A percentile compares a stretch with the other conserved stretches of the same genome.
Evolutionary conservation across 768 basidiomycete species (phyloP).

Genomic region (Naematelia encephala): DNA sequence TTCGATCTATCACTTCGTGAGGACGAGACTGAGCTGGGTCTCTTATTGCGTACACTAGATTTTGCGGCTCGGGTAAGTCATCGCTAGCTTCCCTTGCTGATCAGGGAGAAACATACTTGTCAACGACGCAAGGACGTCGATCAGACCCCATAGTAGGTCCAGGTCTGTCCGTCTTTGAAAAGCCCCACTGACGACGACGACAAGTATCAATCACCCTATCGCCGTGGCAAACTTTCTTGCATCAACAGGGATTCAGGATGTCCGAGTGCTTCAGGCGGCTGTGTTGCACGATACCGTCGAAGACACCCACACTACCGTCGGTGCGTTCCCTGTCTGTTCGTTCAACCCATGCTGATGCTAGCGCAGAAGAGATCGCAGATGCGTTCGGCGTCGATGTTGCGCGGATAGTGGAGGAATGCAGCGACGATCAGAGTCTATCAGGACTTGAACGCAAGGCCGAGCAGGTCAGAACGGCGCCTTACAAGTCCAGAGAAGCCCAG

Average conservation of each 20-base stretch:
- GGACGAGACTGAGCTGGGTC: neutral
- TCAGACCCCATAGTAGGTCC: conserved; percentile 47
- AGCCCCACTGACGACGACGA: conserved; percentile 5
- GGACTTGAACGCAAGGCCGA: conserved; percentile 36
- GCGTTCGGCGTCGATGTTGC: conserved; percentile 47
- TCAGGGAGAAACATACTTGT: conserved; percentile 45
- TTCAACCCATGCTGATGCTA: neutral
- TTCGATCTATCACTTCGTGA: neutral
- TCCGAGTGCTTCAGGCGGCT: conserved; percentile 48
- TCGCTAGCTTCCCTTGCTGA: neutral
- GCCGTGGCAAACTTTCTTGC: conserved; percentile 47
- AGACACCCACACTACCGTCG: conserved; percentile 48
- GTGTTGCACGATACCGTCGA: conserved; percentile 51
- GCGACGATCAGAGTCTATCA: conserved; percentile 37
- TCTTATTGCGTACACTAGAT: conserved; percentile 40
- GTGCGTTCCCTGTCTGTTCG: conserved; percentile 12
- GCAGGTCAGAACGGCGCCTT: conserved; percentile 39
- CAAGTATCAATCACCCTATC: conserved; percentile 50
- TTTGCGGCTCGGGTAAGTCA: conserved; percentile 46
- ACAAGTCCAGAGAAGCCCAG: conserved; percentile 45
- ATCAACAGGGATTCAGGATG: conserved; percentile 42
- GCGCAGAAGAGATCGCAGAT: conserved; percentile 40
- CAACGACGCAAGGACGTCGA: conserved; percentile 47
- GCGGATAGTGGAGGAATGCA: conserved; percentile 49
- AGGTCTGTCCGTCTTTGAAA: neutral